These are phyloP conservation scores for Kodamaea fungicola DNA, from an alignment of 1,139 yeast genomes.

Conservation along the genomic window DNA sequence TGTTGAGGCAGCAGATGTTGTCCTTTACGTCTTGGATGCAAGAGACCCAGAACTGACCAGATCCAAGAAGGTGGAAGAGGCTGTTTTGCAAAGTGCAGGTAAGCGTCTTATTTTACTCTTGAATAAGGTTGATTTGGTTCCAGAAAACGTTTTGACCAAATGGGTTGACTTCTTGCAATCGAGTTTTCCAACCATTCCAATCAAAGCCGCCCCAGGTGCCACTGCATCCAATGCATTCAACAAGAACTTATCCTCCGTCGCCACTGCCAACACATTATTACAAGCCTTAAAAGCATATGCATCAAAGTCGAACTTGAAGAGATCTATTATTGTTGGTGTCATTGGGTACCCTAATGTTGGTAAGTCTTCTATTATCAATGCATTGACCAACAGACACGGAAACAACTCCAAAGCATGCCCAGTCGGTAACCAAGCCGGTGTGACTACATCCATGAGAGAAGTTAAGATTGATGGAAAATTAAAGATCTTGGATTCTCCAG, in stretches of 20 bases:
- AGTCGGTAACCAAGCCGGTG: constrained; percentile 97
- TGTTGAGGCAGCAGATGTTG: constrained; percentile 86
- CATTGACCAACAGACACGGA: constrained; percentile 81
- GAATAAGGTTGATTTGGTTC: constrained; percentile 90
- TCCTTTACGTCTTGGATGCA: constrained; percentile 90
- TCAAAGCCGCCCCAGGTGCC: constrained; percentile 56
- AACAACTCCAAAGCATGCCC: constrained; percentile 75
- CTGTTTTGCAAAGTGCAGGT: constrained; percentile 71
- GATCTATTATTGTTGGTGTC: constrained; percentile 93
- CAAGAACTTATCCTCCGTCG: constrained; percentile 68
- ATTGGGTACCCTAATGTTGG: constrained; percentile 95
- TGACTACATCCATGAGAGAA: constrained; percentile 87
- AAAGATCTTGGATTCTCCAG: constrained; percentile 91
- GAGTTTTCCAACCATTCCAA: constrained; percentile 88
- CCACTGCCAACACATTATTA: constrained; percentile 71
- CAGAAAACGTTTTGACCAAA: constrained; percentile 73
- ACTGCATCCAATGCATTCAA: constrained; percentile 68
- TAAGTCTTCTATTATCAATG: constrained; percentile 90
- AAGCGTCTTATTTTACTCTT: constrained; percentile 82
- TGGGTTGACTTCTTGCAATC: constrained; percentile 82
- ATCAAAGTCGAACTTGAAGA: constrained; percentile 74
- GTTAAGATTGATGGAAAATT: constrained; percentile 89
- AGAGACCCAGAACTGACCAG: constrained; percentile 97
- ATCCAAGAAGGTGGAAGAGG: constrained; percentile 86
- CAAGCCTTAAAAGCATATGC: constrained; percentile 87